These are phyloP conservation scores for Mycosphaerella sp. DNA, from an alignment of 2,329 filamentous ascomycete genomes.

Conservation along the genomic window DNA sequence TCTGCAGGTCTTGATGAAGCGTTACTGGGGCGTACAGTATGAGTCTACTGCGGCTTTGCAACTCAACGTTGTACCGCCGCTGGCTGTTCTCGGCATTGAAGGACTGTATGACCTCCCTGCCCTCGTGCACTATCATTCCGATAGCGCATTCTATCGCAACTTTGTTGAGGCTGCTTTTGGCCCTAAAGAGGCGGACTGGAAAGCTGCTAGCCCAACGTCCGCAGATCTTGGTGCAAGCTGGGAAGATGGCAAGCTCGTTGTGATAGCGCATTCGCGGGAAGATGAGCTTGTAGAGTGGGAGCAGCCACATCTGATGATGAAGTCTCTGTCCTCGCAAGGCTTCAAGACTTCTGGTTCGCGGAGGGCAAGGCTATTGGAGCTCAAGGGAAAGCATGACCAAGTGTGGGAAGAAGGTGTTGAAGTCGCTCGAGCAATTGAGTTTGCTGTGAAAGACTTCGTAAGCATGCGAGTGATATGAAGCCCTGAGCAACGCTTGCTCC, in stretches of 20 bases:
- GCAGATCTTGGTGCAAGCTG: constrained; percentile 41
- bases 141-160: constrained; percentile 48
- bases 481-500: not conserved
- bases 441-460: constrained; percentile 22
- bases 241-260: constrained; percentile 36
- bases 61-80: constrained; percentile 36
- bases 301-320: constrained; percentile 55
- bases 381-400: constrained; percentile 57
- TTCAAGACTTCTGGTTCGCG: constrained; percentile 32
- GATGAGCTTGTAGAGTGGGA: constrained; percentile 49
- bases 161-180: constrained; percentile 61
- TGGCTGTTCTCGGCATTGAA: constrained; percentile 54
- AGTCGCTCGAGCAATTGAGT: constrained; percentile 42
- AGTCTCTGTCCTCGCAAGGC: constrained; percentile 42
- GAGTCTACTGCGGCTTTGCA: constrained; percentile 25
- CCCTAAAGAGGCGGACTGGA: constrained; percentile 45
- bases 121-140: constrained; percentile 42
- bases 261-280: constrained; percentile 43
- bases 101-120: constrained; percentile 62
- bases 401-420: constrained; percentile 57
- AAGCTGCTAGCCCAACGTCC: constrained; percentile 49
- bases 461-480: constrained; percentile 5
- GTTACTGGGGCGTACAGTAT: constrained; percentile 32
- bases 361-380: constrained; percentile 40
- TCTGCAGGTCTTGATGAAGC: constrained; percentile 53